Evolutionary conservation across 345 rosid species (phyloP).

Genomic region (Kandelia obovata): DNA sequence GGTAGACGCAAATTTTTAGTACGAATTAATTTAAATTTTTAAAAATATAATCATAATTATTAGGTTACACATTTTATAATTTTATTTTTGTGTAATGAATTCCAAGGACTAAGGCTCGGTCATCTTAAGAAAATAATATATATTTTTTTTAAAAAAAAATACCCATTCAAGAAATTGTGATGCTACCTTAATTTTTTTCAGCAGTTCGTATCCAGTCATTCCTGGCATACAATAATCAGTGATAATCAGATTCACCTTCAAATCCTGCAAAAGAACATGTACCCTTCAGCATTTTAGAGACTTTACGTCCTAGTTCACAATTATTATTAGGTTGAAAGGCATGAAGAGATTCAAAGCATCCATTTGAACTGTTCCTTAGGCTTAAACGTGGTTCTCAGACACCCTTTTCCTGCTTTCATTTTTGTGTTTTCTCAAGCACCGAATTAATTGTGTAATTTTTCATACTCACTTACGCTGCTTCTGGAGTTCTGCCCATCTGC

Average conservation of each 20-base stretch:
- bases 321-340: no score
- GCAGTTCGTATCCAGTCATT: constrained; percentile 40
- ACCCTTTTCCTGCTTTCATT: no score
- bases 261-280: constrained; percentile 1
- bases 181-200: constrained; percentile 37
- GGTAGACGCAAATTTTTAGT: neutral
- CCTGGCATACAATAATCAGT: constrained; percentile 45
- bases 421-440: no score
- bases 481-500: constrained; percentile 16
- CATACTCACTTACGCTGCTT: neutral
- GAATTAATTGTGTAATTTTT: no score
- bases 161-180: neutral
- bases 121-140: neutral
- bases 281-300: no score
- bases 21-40: neutral
- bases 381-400: no score
- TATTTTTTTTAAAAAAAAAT: no score
- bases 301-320: no score
- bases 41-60: no score
- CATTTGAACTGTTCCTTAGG: neutral
- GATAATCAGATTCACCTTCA: constrained; percentile 38
- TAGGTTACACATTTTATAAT: no score
- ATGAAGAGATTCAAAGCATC: neutral
- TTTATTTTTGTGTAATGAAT: no score
- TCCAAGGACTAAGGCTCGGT: no score